Base-by-base conservation (phyloP, 2,329 filamentous ascomycete species). In the Intubia oerlemansii region DNA sequence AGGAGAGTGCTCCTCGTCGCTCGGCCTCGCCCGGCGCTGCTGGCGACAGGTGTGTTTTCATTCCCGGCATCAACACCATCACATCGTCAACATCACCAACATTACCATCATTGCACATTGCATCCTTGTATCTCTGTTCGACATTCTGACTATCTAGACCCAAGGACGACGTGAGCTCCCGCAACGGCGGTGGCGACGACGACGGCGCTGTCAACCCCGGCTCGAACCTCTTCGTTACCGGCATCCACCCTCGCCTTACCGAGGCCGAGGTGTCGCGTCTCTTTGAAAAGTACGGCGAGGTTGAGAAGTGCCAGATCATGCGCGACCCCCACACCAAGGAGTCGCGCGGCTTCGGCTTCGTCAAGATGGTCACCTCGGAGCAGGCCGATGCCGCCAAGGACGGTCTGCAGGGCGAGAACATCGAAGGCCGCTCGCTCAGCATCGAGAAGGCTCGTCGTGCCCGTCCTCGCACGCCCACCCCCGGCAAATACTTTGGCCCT, bases 251-350 rank as follows among this genome's bases (percentile, higher is more conserved):
- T 33, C 78, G 79, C 44, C 67, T 98, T 40, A 73, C 67, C 27
- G 88, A 98, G 52, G 66, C 73, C 11, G 88, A 95, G 48, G 80
- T 98, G 36, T 77, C 78, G 31, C 82, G 82, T 50, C 73, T 98
- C 40, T 98, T 98, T 47, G 82, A 93, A 57, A 98, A 95, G 57
- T 95, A 95, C 46, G 88, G 88, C 42, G 82, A 92, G 49, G 88
- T 98, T 29, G 85, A 95, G 58, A 95, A 90, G 57, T 95, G 85
- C 60, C 90, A 93, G 53, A 98, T 98, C 58, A 98, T 98, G 88
- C 72, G 85, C 46, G 88, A 98, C 48, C 88, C 88, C 36, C 88
- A 98, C 54, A 90, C 80, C 46, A 91, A 92, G 57, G 88, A 98
- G 56, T 95, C 85, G 42, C 88, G 88, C 53, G 88, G 88, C 40